Base-by-base conservation (phyloP, 2,329 filamentous ascomycete species). In the Colletotrichum lindemuthianum region DNA sequence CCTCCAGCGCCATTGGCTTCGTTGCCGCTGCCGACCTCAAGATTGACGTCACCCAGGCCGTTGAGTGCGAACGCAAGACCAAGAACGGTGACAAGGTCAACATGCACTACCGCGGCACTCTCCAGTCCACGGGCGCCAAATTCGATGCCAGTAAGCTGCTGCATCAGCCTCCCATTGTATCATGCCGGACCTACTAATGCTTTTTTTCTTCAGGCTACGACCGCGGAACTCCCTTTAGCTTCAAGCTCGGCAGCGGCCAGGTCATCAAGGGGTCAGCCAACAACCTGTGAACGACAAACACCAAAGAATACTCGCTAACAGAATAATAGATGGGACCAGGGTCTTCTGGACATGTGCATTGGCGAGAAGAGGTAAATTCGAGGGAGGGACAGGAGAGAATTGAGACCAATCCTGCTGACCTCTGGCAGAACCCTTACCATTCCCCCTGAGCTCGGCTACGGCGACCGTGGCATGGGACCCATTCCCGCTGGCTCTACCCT, bases 271-370 rank as follows among this genome's bases (percentile, higher is more conserved):
- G 95, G 89, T 92, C 75, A 72, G 87, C 83, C 37, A 13, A 15
- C 24, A 8, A 33, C 49, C 33, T 40, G 13, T 11, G 40, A 24
- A 11, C 43, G 1, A 56, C 40, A 12, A 41, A 34, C 43, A 37
- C 15, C 6, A 24, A 24, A 8, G 36, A 1, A 16, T 5, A 8
- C 40, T 44, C 63, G 45, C 69, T 72, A 70, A 72, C 71, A 15
- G 67, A 43, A 33, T 32, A 59, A 48, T 67, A 92, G 90, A 74
- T 97, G 94, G 95, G 95, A 98, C 72, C 79, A 96, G 75, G 95
- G 95, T 53, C 85, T 98, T 43, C 72, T 96, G 58, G 92, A 92
- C 74, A 97, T 98, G 94, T 98, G 96, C 79, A 91, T 96, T 71
- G 95, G 96, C 67, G 95, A 98, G 84, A 95, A 94, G 84, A 87